Evolutionary conservation across 768 basidiomycete genomes (phyloP).

Genomic region (Trametes coccinea): DNA sequence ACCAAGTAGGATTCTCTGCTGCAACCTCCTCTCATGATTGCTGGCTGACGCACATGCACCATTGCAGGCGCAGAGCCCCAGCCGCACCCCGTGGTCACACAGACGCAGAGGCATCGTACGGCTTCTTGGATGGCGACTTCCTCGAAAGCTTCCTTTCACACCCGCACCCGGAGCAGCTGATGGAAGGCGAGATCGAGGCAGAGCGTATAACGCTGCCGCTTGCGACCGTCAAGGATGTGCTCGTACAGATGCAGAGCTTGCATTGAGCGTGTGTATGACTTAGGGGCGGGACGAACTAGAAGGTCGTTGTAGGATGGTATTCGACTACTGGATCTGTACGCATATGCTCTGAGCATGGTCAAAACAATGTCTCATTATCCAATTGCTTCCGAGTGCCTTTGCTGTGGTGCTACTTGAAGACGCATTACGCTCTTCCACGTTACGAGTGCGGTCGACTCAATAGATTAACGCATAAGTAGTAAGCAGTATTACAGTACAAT

Average conservation of each 20-base stretch:
- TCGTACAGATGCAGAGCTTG: constrained; percentile 45
- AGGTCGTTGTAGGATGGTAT: not conserved
- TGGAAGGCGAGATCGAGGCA: constrained; percentile 57
- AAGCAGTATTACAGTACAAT: too few species aligned
- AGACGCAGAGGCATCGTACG: constrained; percentile 57
- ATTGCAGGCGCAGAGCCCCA: constrained; percentile 67
- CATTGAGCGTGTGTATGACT: constrained; percentile 35
- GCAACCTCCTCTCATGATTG: not conserved
- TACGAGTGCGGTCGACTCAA: too few species aligned
- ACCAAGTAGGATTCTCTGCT: constrained; percentile 47
- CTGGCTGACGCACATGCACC: not conserved
- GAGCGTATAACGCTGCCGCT: constrained; percentile 53
- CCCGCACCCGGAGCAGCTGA: constrained; percentile 47
- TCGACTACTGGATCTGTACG: not conserved
- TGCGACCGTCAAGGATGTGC: constrained; percentile 40
- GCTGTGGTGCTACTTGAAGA: too few species aligned
- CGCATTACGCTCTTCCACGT: too few species aligned
- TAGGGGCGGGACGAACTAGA: not conserved
- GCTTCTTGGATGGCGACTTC: constrained; percentile 90
- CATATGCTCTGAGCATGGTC: not conserved
- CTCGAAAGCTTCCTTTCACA: constrained; percentile 63
- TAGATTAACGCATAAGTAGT: too few species aligned
- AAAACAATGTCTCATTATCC: not conserved
- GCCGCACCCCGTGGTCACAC: constrained; percentile 54
- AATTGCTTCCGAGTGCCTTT: too few species aligned